Conservation (phyloP, 768 basidiomycete species). For the Cyclocybe aegerita region DNA sequence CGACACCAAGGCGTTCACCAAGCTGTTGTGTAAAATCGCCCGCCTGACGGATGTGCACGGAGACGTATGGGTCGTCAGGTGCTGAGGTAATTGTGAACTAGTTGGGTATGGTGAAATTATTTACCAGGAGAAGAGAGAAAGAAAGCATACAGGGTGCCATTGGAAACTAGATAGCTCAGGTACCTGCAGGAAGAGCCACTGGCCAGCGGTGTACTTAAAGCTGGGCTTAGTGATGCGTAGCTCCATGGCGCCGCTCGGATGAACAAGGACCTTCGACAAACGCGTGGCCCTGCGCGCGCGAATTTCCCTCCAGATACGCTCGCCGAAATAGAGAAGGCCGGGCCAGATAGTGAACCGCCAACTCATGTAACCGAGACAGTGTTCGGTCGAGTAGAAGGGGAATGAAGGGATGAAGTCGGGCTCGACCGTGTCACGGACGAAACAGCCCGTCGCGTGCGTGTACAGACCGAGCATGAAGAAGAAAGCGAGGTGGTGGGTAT, state of each 20-base stretch:
- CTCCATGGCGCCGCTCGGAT: conserved; percentile 93
- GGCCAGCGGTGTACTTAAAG: conserved; percentile 88
- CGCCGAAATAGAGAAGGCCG: conserved; percentile 85
- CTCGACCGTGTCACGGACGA: conserved; percentile 79
- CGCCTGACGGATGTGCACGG: conserved; percentile 90
- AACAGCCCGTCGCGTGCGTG: conserved; percentile 91
- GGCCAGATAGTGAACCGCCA: conserved; percentile 95
- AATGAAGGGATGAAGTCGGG: conserved; percentile 72
- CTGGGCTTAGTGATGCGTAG: conserved; percentile 88
- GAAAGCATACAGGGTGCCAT: conserved; percentile 89
- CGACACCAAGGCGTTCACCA: conserved; percentile 83
- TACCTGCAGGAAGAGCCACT: conserved; percentile 90
- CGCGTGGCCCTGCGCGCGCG: conserved; percentile 76
- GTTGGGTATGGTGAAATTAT: conserved; percentile 7
- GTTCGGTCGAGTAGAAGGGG: conserved; percentile 86
- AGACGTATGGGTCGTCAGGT: conserved; percentile 91
- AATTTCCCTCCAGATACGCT: conserved; percentile 82
- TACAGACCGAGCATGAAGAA: conserved; percentile 93
- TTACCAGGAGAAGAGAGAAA: conserved; percentile 1
- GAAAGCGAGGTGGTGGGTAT: conserved; percentile 92
- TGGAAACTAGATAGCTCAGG: conserved; percentile 83
- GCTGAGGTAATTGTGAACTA: conserved; percentile 95
- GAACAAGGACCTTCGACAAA: conserved; percentile 83
- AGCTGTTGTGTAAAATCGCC: conserved; percentile 86
- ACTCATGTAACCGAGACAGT: conserved; percentile 88